A percentile compares a stretch with the other conserved stretches of the same genome.
phyloP scores from a whole-genome alignment of 2,329 filamentous ascomycete genomes.

The Curvularia sp. region DNA sequence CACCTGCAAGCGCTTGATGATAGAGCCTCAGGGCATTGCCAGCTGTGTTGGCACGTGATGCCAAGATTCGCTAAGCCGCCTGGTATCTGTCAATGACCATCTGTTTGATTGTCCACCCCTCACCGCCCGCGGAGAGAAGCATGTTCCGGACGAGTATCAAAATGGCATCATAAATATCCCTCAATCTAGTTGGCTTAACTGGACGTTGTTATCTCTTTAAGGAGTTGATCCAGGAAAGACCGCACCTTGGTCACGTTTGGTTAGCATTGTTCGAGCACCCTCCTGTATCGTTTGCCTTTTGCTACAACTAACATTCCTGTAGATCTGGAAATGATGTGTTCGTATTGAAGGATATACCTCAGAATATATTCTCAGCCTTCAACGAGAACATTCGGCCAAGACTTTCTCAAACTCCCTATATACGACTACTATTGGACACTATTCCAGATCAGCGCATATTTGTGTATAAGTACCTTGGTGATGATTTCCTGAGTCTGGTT shows the following conservation, averaged over 20 bases:
- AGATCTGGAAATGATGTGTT: constrained; percentile 29
- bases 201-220: constrained; percentile 44
- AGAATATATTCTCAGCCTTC: constrained; percentile 27
- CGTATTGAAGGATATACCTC: constrained; percentile 36
- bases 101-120: not conserved
- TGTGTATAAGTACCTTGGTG: constrained; percentile 32
- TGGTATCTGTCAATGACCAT: not conserved
- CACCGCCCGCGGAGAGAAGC: not conserved
- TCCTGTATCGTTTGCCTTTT: constrained; percentile 3
- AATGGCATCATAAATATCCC: constrained; percentile 4
- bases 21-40: not conserved
- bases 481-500: constrained; percentile 32
- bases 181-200: constrained; percentile 10
- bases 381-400: constrained; percentile 34
- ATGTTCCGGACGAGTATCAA: constrained; percentile 1
- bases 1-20: no score
- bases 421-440: constrained; percentile 31
- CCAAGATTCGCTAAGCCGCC: not conserved
- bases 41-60: not conserved
- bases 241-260: constrained; percentile 44
- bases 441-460: constrained; percentile 32
- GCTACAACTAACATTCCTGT: constrained; percentile 11
- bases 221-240: constrained; percentile 45
- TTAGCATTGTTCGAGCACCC: constrained; percentile 30
- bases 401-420: constrained; percentile 26